phyloP scores from a whole-genome alignment of 345 rosid genomes.

The Eucalyptus cloeziana region DNA sequence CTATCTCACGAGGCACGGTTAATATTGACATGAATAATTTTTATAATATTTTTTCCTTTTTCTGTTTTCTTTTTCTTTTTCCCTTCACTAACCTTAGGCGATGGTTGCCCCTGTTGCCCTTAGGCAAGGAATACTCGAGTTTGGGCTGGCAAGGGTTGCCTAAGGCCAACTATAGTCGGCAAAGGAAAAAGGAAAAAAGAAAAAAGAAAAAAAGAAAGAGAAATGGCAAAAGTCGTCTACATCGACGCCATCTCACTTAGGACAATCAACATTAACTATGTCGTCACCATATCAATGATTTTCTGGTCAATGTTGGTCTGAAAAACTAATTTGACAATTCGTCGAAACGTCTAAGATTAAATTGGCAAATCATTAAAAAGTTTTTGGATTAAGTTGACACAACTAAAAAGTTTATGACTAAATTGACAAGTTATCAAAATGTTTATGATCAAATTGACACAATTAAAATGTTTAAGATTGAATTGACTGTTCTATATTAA shows the following conservation, averaged over 20 bases:
- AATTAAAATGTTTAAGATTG: fast-evolving
- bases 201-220: background rate
- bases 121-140: fast-evolving
- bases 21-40: too few species aligned
- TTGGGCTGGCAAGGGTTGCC: background rate
- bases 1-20: fast-evolving
- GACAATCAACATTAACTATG: background rate
- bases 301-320: fast-evolving
- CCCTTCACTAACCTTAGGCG: too few species aligned
- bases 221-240: background rate
- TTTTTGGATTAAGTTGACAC: fast-evolving
- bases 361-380: too few species aligned
- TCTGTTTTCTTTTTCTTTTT: too few species aligned
- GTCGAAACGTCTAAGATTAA: fast-evolving
- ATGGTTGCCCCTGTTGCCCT: background rate
- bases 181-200: too few species aligned
- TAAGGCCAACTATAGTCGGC: fast-evolving
- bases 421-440: fast-evolving
- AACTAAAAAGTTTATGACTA: too few species aligned
- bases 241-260: too few species aligned
- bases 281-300: fast-evolving
- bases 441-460: fast-evolving
- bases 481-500: too few species aligned
- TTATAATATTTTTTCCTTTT: too few species aligned
- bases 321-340: too few species aligned